Conservation (phyloP, 768 basidiomycete genomes). For the Rhizopogon salebrosus region DNA sequence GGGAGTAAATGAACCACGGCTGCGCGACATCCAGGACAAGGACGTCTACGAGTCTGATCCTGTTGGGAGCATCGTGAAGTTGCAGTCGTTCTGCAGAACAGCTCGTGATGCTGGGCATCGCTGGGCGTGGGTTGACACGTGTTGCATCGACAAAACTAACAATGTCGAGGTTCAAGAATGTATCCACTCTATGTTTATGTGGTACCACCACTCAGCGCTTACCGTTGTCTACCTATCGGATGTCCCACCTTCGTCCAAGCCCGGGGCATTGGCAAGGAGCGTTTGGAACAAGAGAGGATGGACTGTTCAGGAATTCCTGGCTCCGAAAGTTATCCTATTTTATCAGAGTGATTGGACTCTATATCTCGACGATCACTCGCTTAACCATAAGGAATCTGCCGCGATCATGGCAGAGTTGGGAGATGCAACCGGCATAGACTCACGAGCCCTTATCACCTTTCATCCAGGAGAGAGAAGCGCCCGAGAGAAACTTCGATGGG, state of each 20-base stretch:
- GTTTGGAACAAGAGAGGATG: no score
- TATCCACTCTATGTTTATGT: no score
- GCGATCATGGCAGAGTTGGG: background rate
- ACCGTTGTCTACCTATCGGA: no score
- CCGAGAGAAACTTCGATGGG: no score
- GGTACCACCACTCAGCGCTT: background rate
- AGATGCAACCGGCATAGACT: background rate
- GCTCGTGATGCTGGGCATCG: no score
- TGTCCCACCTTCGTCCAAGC: background rate
- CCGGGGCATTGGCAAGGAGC: background rate
- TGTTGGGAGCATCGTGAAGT: no score
- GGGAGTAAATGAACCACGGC: background rate
- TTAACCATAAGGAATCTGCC: background rate
- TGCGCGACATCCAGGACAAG: no score
- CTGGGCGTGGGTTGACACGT: no score
- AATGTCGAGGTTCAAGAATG: no score
- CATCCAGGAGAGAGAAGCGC: background rate
- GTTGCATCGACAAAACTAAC: constrained; percentile 6
- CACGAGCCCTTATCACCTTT: background rate
- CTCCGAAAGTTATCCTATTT: background rate
- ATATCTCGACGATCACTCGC: no score
- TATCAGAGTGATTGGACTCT: background rate
- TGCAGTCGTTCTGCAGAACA: no score
- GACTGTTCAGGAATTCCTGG: no score
- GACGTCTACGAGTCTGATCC: background rate